Percentiles rank a stretch among this genome's conserved stretches.
Conservation (phyloP, 768 basidiomycete species). For the Sarcomyxa edulis region DNA sequence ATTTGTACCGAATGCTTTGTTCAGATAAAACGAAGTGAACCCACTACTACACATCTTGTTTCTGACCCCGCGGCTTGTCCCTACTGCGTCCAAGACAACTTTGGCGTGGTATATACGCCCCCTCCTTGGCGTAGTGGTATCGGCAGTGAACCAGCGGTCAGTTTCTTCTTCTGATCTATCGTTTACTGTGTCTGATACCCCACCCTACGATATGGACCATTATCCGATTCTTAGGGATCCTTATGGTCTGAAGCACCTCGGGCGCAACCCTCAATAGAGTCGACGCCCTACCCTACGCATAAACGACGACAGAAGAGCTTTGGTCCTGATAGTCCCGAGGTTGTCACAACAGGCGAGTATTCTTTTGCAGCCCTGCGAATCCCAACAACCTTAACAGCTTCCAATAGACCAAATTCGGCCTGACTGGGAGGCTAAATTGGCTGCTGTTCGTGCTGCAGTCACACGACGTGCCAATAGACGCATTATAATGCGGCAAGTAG, state of each 20-base stretch:
- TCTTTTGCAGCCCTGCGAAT: constrained; percentile 6
- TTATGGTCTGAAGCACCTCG: no score
- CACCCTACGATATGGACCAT: no score
- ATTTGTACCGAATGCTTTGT: constrained; percentile 99
- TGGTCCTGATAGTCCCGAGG: constrained; percentile 79
- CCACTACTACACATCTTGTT: constrained; percentile 90
- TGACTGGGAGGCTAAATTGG: constrained; percentile 96
- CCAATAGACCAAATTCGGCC: constrained; percentile 88
- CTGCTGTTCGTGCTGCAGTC: constrained; percentile 91
- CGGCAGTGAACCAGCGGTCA: constrained; percentile 62
- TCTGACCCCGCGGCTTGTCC: constrained; percentile 97
- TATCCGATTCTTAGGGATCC: no score
- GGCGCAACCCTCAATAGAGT: constrained; percentile 32
- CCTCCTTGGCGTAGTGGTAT: constrained; percentile 80
- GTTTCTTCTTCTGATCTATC: constrained; percentile 19
- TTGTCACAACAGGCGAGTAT: constrained; percentile 80
- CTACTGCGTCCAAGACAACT: constrained; percentile 96
- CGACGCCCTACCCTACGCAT: constrained; percentile 39
- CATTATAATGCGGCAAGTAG: constrained; percentile 98
- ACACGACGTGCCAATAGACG: constrained; percentile 92
- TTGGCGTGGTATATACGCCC: constrained; percentile 85
- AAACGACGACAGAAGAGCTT: constrained; percentile 87
- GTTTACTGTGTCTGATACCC: constrained; percentile 8
- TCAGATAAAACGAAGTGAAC: constrained; percentile 95
- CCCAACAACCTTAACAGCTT: constrained; percentile 8